A percentile compares a stretch with the other conserved stretches of the same genome.
Conservation (phyloP, 164 flowering plant species). For the Houttuynia cordata region DNA sequence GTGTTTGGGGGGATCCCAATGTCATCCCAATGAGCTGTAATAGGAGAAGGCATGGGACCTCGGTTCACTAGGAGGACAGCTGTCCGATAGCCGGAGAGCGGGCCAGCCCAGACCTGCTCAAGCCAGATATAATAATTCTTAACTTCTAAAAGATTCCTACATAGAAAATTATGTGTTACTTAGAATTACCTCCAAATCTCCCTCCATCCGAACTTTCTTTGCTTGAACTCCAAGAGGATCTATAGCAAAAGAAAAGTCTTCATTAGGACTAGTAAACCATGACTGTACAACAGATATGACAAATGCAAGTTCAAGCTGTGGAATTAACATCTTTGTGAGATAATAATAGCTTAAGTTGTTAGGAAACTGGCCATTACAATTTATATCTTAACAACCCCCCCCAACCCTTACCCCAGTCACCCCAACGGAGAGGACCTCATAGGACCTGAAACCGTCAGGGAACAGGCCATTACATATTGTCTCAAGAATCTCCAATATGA, state of each 20-base stretch:
- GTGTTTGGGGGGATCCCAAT: conserved; percentile 37
- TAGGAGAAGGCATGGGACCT: conserved; percentile 14
- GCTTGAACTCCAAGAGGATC: conserved; percentile 78
- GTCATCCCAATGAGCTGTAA: conserved; percentile 77
- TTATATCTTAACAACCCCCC: too few species aligned
- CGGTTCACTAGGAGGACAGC: conserved; percentile 49
- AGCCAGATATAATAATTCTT: not conserved
- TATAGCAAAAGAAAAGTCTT: conserved; percentile 7
- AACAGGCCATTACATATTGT: too few species aligned
- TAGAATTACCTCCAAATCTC: conserved; percentile 54
- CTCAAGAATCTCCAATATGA: too few species aligned
- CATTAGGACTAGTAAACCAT: not conserved
- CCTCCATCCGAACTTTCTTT: conserved; percentile 61
- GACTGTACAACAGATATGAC: not conserved
- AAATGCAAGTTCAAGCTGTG: not conserved
- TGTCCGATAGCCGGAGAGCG: conserved; percentile 50
- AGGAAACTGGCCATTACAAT: too few species aligned
- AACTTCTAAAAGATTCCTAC: not conserved
- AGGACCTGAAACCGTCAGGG: too few species aligned
- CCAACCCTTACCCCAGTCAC: too few species aligned
- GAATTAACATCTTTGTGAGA: too few species aligned
- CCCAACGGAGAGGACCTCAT: too few species aligned
- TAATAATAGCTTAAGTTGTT: too few species aligned
- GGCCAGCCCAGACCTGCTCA: conserved; percentile 75
- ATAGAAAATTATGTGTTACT: not conserved